These are phyloP conservation scores for Scopulariopsis brevicaulis DNA, from an alignment of 2,329 filamentous ascomycete species.

Conservation along the genomic window DNA sequence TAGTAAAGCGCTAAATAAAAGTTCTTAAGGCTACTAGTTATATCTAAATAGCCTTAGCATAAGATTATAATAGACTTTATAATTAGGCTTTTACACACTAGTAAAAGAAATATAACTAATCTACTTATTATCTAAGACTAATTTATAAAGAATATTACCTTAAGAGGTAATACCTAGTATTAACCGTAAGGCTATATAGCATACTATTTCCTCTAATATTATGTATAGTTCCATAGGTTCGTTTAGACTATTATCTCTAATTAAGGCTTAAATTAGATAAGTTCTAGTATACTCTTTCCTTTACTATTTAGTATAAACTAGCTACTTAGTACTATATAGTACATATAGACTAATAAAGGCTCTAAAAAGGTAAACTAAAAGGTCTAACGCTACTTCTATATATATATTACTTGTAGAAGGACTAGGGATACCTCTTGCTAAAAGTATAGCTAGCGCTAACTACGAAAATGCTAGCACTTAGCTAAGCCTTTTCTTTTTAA, in stretches of 20 bases:
- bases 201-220: neutral
- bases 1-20: neutral
- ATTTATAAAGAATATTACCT: neutral
- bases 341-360: neutral
- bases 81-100: neutral
- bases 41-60: neutral
- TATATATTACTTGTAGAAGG: neutral
- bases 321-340: neutral
- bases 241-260: neutral
- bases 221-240: neutral
- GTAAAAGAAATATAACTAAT: neutral
- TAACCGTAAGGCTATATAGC: neutral
- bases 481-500: neutral
- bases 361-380: neutral
- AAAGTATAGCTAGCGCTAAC: neutral
- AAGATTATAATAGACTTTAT: slow-evolving; percentile 1
- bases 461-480: neutral
- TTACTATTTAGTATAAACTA: neutral
- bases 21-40: neutral
- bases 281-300: slow-evolving; percentile 1
- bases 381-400: neutral
- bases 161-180: neutral
- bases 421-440: neutral
- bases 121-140: neutral
- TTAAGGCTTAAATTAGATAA: neutral